Conservation (phyloP, 2,329 filamentous ascomycete genomes). For the Stachybotrys elegans region DNA sequence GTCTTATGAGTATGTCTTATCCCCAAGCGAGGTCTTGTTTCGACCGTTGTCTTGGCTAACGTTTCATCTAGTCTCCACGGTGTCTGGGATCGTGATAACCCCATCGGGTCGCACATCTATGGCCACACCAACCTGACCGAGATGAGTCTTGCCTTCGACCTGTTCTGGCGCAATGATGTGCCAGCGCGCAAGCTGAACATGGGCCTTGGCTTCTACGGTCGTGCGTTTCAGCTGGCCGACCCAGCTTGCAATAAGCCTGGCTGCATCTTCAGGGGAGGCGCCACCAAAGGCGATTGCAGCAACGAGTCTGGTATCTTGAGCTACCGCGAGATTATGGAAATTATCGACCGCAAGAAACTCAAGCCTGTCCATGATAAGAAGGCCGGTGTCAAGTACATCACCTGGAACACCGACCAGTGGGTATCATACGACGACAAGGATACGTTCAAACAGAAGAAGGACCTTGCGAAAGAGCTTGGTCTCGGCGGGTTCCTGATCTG, state of each 20-base stretch:
- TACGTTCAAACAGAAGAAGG: slow-evolving; percentile 27
- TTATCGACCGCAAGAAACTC: slow-evolving; percentile 16
- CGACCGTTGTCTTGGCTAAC: neutral
- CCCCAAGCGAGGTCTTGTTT: neutral
- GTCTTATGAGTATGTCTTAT: slow-evolving; percentile 28
- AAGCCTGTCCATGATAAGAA: slow-evolving; percentile 19
- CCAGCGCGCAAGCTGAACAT: slow-evolving; percentile 33
- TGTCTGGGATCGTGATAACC: slow-evolving; percentile 29
- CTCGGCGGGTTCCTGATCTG: neutral
- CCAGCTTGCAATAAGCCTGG: slow-evolving; percentile 11
- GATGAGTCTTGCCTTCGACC: slow-evolving; percentile 33
- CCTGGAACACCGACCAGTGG: slow-evolving; percentile 33
- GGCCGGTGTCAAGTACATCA: slow-evolving; percentile 26
- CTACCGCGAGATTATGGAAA: slow-evolving; percentile 17
- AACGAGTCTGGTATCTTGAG: slow-evolving; percentile 17
- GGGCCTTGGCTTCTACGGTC: slow-evolving; percentile 38
- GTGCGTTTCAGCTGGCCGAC: slow-evolving; percentile 12
- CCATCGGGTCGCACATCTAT: slow-evolving; percentile 25
- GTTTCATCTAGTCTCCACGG: slow-evolving; percentile 26
- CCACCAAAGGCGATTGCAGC: slow-evolving; percentile 14
- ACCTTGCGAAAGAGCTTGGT: slow-evolving; percentile 4
- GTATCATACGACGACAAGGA: slow-evolving; percentile 33
- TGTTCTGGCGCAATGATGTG: slow-evolving; percentile 41
- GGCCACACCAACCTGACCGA: slow-evolving; percentile 43
- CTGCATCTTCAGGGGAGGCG: slow-evolving; percentile 10